Evolutionary conservation across 2,329 filamentous ascomycete species (phyloP).

Genomic region (Helminthosporium solani): DNA sequence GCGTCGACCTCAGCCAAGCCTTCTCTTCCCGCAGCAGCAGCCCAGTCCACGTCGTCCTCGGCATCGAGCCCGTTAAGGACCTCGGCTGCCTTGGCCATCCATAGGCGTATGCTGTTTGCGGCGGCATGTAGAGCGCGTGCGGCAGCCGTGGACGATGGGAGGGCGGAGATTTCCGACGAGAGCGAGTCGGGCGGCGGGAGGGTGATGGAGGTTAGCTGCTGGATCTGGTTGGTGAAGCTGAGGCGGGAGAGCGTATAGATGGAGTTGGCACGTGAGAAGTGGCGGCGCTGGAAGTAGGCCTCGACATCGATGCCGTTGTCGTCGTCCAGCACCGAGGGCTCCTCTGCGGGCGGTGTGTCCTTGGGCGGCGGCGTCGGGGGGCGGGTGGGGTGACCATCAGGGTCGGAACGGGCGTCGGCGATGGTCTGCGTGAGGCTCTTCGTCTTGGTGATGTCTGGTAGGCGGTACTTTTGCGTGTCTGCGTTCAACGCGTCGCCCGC

Average conservation of each 20-base stretch:
- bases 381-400: conserved; percentile 16
- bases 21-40: conserved; percentile 80
- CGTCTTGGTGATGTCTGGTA: conserved; percentile 71
- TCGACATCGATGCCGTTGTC: conserved; percentile 51
- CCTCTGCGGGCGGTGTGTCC: conserved; percentile 37
- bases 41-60: conserved; percentile 98
- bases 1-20: conserved; percentile 68
- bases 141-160: conserved; percentile 81
- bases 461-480: conserved; percentile 72
- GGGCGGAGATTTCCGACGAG: conserved; percentile 78
- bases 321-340: conserved; percentile 34
- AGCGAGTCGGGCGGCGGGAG: conserved; percentile 83
- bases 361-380: conserved; percentile 54
- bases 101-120: conserved; percentile 87
- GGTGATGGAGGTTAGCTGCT: conserved; percentile 85
- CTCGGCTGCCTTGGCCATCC: conserved; percentile 90
- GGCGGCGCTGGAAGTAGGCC: conserved; percentile 67
- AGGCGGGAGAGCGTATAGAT: conserved; percentile 91
- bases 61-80: conserved; percentile 87
- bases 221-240: conserved; percentile 90
- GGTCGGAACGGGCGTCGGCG: conserved; percentile 20
- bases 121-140: conserved; percentile 80
- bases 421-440: conserved; percentile 52
- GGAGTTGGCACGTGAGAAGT: conserved; percentile 66
- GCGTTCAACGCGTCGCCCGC: conserved; percentile 53